phyloP scores from a whole-genome alignment of 2,329 filamentous ascomycete genomes.

The Alternaria arborescens region DNA sequence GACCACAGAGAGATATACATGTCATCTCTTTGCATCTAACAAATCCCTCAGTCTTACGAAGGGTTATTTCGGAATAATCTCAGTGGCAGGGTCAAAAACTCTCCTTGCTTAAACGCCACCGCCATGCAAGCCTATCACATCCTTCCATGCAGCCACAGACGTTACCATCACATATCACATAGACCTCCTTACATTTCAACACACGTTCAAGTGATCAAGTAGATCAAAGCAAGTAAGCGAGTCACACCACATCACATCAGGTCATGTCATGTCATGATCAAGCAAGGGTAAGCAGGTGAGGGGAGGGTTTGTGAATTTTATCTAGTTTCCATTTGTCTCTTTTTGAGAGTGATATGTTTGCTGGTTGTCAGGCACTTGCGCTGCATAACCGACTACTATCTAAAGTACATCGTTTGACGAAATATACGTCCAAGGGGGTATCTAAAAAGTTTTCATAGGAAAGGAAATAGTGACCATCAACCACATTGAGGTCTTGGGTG shows the following conservation, averaged over 20 bases:
- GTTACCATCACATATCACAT: not conserved
- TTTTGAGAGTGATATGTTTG: not conserved
- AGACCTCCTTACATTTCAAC: not conserved
- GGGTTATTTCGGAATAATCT: not conserved
- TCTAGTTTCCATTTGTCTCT: not conserved
- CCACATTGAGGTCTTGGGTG: not conserved
- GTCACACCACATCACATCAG: not conserved
- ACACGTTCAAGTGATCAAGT: not conserved
- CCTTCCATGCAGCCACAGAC: not conserved
- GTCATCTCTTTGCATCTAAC: too few relatives aligned
- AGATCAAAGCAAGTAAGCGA: not conserved
- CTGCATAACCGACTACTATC: not conserved
- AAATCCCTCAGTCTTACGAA: not conserved
- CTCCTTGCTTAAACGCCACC: slow-evolving; percentile 1
- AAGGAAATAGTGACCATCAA: not conserved
- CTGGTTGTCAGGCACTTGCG: not conserved
- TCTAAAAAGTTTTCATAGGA: not conserved
- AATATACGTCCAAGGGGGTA: not conserved
- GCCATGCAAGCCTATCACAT: not conserved
- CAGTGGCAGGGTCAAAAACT: not conserved
- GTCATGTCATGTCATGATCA: not conserved
- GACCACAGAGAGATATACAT: not conserved
- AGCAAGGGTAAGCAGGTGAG: not conserved
- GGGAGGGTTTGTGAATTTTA: not conserved
- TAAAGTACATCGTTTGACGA: not conserved